Evolutionary conservation across 306 rosid genomes (phyloP).

Genomic region (Vigna reflexopilosa): DNA sequence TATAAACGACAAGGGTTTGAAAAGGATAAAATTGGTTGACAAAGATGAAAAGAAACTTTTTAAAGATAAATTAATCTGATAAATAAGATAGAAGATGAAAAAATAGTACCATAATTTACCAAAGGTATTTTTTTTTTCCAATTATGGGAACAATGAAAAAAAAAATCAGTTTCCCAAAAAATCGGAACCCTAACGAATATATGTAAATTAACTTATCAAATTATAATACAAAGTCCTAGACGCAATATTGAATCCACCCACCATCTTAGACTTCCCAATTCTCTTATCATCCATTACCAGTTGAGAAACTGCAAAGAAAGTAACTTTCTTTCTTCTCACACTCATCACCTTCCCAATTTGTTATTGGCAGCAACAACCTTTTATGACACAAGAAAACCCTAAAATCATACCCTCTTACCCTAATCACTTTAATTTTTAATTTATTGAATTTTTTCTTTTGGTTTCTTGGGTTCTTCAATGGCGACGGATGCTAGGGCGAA

Average conservation of each 20-base stretch:
- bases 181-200: slow-evolving; percentile 35
- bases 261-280: slow-evolving; percentile 13
- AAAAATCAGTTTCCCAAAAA: slow-evolving; percentile 19
- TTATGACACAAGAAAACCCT: slow-evolving; percentile 38
- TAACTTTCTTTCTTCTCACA: neutral
- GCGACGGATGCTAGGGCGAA: slow-evolving; percentile 78
- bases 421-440: neutral
- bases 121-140: too few relatives aligned
- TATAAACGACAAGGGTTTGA: too few relatives aligned
- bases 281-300: neutral
- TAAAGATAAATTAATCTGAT: too few relatives aligned
- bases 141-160: neutral
- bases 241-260: neutral
- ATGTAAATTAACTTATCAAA: neutral
- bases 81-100: too few relatives aligned
- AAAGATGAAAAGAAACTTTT: too few relatives aligned
- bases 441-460: neutral
- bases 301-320: neutral
- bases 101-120: too few relatives aligned
- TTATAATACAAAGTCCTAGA: neutral
- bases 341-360: neutral
- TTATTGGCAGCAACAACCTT: neutral
- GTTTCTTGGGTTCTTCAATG: slow-evolving; percentile 42
- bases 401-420: neutral
- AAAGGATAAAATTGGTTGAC: too few relatives aligned